Evolutionary conservation across 2,329 filamentous ascomycete genomes (phyloP), one percentile per base, ranked within the genome.

Genomic region (Fusarium anthophilum): DNA sequence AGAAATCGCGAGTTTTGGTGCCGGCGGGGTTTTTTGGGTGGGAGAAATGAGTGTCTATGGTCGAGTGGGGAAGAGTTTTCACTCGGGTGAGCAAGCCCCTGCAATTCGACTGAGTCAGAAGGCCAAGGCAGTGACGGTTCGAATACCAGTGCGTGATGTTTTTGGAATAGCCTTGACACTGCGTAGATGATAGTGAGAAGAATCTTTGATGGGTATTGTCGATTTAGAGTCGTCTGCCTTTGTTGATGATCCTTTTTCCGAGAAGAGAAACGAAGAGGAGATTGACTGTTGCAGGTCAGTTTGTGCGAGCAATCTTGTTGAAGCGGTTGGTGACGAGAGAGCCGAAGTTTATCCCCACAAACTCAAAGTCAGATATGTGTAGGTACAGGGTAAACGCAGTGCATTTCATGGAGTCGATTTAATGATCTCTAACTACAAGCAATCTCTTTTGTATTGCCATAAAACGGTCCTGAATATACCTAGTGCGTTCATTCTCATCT

Each of bases 41-140:
- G 35, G 44, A 61, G 63, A 59, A 45, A 64, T n/a, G 53, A 63
- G 55, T 53, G 54, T 69, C 62, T 66, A 61, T 81, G 80, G 80
- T 79, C 80, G 78, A 81, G 79, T 78, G 79, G 79, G 79, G 77
- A 80, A 75, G 56, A 55, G 51, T 71, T 56, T 69, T 75, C 62
- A 68, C 73, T 72, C 51, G 61, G 18, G 51, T 53, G 39, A 44
- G 20, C 24, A 22, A 28, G 50, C 47, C 70, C 69, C 48, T 55
- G 56, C 54, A 61, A 43, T 53, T 47, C 14, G 50, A 30, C 24
- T 74, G 75, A 77, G 69, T 77, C 75, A 78, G 57, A 57, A 13
- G 55, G 60, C 15, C 53, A 50, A 76, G 69, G 77, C 70, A 75
- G 63, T 75, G 62, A 65, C 58, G 60, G 77, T 79, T 79, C 77